Evolutionary conservation across 108 stramenopile genomes (phyloP), one percentile per base, ranked within the genome.

Genomic region (Fragilaria radians): DNA sequence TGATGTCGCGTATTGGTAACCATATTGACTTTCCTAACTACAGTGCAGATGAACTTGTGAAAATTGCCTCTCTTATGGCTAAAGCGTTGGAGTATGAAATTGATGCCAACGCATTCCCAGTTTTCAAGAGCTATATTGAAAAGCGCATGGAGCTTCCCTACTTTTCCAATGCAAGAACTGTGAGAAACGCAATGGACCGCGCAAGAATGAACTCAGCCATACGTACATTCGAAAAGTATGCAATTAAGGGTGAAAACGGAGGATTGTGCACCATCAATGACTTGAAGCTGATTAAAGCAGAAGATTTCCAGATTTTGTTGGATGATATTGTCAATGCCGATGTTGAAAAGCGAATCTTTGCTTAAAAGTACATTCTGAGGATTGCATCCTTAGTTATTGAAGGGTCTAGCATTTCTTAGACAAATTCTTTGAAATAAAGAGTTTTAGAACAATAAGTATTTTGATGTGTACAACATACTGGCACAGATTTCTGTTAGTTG

Each of bases 11-110:
- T 72, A 93, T 98, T 59, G 95, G 95, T 53, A 96, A 96, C 93
- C 96, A 96, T 91, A 93, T 98, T 68, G 95, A 96, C 67, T 98
- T 98, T 88, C 97, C 97, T 46, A 96, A 98, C 88, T 96, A 96
- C 80, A 67, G 79, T 32, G 78, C 87, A 32, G 94, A 96, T 61
- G 97, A 98, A 73, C 88, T 98, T 57, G 92, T 94, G 27, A 76
- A 86, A 47, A 96, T 98, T 70, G 92, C 95, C 18, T 48, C 31
- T 25, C 91, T 97, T 28, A 96, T 97, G 95, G 78, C 91, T 32
- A 66, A 86, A 30, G 86, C 95, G 52, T 76, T 95, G 61, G 91
- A 96, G 73, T 97, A 97, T 62, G 85, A 91, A 49, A 88, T 94
- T 63, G 72, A 84, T 49, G 52, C 64, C 0, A 62, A 52, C 24